A percentile compares a stretch with the other conserved stretches of the same genome.
Evolutionary conservation across 1,139 yeast genomes (phyloP).

Genomic region (Kazachstania sp.): DNA sequence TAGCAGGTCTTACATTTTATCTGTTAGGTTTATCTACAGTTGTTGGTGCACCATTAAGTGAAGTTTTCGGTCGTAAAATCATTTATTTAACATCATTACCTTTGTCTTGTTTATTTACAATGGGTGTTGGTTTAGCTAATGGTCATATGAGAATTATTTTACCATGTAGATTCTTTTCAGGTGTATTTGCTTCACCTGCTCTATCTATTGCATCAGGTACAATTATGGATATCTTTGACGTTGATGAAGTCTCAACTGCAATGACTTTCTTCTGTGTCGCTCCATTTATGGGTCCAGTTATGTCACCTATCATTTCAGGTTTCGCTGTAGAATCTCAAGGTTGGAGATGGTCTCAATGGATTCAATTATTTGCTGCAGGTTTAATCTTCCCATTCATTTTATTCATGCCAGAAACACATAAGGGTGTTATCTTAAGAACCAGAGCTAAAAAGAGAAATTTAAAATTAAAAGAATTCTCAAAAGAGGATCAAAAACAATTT

Average conservation of each 20-base stretch:
- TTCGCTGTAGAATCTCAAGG: slow-evolving; percentile 59
- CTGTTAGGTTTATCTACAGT: slow-evolving; percentile 67
- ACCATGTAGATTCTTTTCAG: slow-evolving; percentile 70
- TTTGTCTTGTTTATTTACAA: slow-evolving; percentile 58
- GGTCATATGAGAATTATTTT: slow-evolving; percentile 48
- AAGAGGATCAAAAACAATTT: slow-evolving; percentile 29
- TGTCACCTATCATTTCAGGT: slow-evolving; percentile 79
- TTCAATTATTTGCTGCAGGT: slow-evolving; percentile 64
- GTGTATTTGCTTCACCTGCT: slow-evolving; percentile 76
- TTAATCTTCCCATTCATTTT: slow-evolving; percentile 49
- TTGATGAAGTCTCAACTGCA: slow-evolving; percentile 57
- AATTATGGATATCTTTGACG: slow-evolving; percentile 64
- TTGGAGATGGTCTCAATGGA: slow-evolving; percentile 79
- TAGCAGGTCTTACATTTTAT: slow-evolving; percentile 64
- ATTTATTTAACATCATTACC: slow-evolving; percentile 57
- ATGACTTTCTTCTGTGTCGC: slow-evolving; percentile 63
- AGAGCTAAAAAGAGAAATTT: slow-evolving; percentile 56
- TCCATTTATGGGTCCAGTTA: slow-evolving; percentile 71
- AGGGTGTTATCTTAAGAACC: slow-evolving; percentile 46
- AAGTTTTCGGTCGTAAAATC: slow-evolving; percentile 60
- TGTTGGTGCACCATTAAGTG: slow-evolving; percentile 70
- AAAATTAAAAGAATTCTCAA: slow-evolving; percentile 34
- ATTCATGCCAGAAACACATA: slow-evolving; percentile 63
- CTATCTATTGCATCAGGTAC: slow-evolving; percentile 84
- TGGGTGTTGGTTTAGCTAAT: slow-evolving; percentile 63